These are phyloP conservation scores for Paraurostyla sp. DNA, from an alignment of 73 alveolate genomes.

Conservation along the genomic window DNA sequence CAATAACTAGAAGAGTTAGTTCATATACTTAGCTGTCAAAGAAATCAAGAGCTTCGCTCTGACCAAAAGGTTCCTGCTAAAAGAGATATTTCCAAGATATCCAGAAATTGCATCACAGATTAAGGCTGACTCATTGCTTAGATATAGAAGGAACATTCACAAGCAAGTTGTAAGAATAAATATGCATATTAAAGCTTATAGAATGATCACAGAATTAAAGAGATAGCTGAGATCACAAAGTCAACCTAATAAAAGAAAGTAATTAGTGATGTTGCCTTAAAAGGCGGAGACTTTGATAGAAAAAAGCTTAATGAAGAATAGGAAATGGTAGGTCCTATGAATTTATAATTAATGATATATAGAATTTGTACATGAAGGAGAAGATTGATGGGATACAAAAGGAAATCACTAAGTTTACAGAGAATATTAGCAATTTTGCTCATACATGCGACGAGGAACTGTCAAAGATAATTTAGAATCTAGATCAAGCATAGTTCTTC, in stretches of 20 bases:
- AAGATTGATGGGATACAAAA: slow-evolving; percentile 32
- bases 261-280: background rate
- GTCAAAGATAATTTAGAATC: background rate
- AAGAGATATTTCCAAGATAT: slow-evolving; percentile 60
- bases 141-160: slow-evolving; percentile 60
- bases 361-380: slow-evolving; percentile 42
- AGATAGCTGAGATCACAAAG: slow-evolving; percentile 48
- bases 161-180: slow-evolving; percentile 43
- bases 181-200: background rate
- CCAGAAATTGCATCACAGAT: slow-evolving; percentile 63
- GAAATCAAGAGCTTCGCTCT: slow-evolving; percentile 54
- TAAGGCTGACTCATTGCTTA: slow-evolving; percentile 33
- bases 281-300: background rate
- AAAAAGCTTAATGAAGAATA: background rate
- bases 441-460: slow-evolving; percentile 49
- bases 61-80: slow-evolving; percentile 44
- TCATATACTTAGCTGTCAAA: slow-evolving; percentile 56
- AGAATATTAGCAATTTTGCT: slow-evolving; percentile 38
- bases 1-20: slow-evolving; percentile 56
- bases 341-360: background rate
- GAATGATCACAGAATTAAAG: slow-evolving; percentile 58
- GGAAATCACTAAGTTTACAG: slow-evolving; percentile 15
- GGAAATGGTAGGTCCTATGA: background rate
- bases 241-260: slow-evolving; percentile 4
- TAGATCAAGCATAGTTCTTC: no score